These are phyloP conservation scores for Tylopilus sp. DNA, from an alignment of 1,284 basidiomycete genomes.

Conservation along the genomic window DNA sequence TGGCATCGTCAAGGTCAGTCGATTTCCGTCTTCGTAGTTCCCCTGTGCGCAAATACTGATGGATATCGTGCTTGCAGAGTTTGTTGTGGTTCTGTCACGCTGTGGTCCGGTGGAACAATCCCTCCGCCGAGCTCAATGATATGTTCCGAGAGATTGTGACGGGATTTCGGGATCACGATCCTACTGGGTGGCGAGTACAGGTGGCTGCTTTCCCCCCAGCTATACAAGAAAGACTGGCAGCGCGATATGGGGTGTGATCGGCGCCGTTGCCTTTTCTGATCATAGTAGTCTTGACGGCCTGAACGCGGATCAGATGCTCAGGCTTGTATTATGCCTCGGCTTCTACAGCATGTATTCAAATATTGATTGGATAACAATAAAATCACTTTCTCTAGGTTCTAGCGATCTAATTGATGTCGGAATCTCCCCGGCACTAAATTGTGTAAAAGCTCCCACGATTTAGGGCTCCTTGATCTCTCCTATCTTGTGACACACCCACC, in stretches of 20 bases:
- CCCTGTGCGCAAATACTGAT: slow-evolving; percentile 17
- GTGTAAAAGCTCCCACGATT: too few relatives aligned
- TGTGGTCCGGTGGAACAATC: slow-evolving; percentile 93
- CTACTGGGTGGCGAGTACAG: slow-evolving; percentile 81
- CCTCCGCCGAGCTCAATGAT: slow-evolving; percentile 87
- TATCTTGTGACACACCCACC: too few relatives aligned
- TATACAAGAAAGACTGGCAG: slow-evolving; percentile 81
- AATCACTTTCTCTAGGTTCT: too few relatives aligned
- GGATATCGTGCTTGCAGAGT: slow-evolving; percentile 62
- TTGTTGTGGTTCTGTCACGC: slow-evolving; percentile 97
- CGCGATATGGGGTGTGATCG: slow-evolving; percentile 79
- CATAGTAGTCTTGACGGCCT: too few relatives aligned
- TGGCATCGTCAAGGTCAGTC: slow-evolving; percentile 85
- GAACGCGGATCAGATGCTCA: too few relatives aligned
- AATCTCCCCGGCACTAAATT: too few relatives aligned
- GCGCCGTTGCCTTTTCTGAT: too few relatives aligned
- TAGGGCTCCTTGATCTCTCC: too few relatives aligned
- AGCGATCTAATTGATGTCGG: too few relatives aligned
- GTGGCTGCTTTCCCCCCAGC: slow-evolving; percentile 80
- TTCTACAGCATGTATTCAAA: too few relatives aligned
- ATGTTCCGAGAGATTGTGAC: slow-evolving; percentile 91
- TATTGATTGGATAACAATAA: too few relatives aligned
- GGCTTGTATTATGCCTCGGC: too few relatives aligned
- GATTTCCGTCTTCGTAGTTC: neutral
- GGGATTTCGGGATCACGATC: slow-evolving; percentile 89